Base-by-base conservation (phyloP, 169 alveolate genomes). In the Miamiensis avidus region DNA sequence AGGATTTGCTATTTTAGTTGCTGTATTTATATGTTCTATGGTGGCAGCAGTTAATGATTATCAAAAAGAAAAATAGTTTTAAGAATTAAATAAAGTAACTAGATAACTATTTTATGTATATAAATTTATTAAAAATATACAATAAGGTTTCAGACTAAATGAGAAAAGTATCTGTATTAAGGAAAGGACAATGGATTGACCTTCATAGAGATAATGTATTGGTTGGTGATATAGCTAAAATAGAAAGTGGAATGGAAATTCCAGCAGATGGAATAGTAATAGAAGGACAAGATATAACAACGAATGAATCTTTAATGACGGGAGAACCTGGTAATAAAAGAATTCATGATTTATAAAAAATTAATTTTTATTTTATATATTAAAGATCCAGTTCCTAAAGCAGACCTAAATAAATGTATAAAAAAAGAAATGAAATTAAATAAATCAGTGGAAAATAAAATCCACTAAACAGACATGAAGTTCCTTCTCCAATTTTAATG, bases 1-100 rank as follows among this genome's bases (percentile, higher is more conserved):
- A 86, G 99, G 99, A 73, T 85, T 94, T 74, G 97, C 98, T 29
- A 98, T 98, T 49, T 84, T 96, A 76, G 86, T 97, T 1, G 98
- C 98, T 29, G 98, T 98, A 49, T 74, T 96, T 74, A 97, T 96
- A 29, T 98, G 97, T 33, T 95, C 96, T 34, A 84, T 91, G 29
- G 98, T 97, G 78, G 89, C 97, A 30, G 96, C 98, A 26, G 90
- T 89, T 29, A 95, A 95, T 78, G 97, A 97, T 88, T 96, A 94
- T 85, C 34, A 93, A 88, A 97, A 98, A 92, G 98, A 98, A 84
- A 93, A 90, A 86, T 94, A 97, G 92, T 97, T 97, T 87, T 84
- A 91, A 28, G 90, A 95, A 89, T 93, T 96, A 65, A 88, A 96
- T 78, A 92, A 89, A 76, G 89, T 90, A 29, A 86, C 88, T 74